Base-by-base conservation (phyloP, 352 stramenopile species). In the Halophytophthora batemanensis region DNA sequence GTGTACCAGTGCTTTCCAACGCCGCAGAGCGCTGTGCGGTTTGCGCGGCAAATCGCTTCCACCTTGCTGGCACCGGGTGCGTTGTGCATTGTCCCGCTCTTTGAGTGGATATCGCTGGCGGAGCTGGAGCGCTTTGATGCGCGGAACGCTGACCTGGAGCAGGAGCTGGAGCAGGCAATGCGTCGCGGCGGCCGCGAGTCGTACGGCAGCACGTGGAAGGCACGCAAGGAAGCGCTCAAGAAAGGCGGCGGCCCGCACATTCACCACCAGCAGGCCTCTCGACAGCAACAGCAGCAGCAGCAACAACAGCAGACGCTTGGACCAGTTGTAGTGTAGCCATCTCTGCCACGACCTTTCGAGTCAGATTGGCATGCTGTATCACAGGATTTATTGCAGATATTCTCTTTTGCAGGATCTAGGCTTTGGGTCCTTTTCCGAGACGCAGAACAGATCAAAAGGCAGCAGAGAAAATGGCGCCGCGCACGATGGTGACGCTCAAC, bases 401-500 rank as follows among this genome's bases (percentile, higher is more conserved):
- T 25, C 33, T 13, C 31, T 53, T 42, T 29, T 45, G 18, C 35
- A 17, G 23, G 4, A 18, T 12, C 12, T 19, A 15, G 7, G 6
- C 13, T 6, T 13, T 29, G 29, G 44, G n/a, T 43, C 17, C 36
- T 31, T 42, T 13, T 42, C 48, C 33, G 33, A 64, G 41, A 31
- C 4, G 25, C 25, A 31, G 25, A 31, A 10, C 25, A 31, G 8
- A n/a, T n/a, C n/a, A 8, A 31, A 31, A 31, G 25, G 25, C 25
- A 31, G 25, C 25, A 8, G 25, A 31, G 39, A 52, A 36, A 3
- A 87, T 89, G 76, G 56, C 66, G 17, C 68, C 69, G 17, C 71
- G 73, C 2, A 86, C 87, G 57, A 53, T 78, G 50, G 86, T 98
- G 57, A 67, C 74, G 41, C 69, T 98, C 43, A 96, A 98, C 69